phyloP scores from a whole-genome alignment of 768 basidiomycete genomes.

The Amanita pallidorosea region DNA sequence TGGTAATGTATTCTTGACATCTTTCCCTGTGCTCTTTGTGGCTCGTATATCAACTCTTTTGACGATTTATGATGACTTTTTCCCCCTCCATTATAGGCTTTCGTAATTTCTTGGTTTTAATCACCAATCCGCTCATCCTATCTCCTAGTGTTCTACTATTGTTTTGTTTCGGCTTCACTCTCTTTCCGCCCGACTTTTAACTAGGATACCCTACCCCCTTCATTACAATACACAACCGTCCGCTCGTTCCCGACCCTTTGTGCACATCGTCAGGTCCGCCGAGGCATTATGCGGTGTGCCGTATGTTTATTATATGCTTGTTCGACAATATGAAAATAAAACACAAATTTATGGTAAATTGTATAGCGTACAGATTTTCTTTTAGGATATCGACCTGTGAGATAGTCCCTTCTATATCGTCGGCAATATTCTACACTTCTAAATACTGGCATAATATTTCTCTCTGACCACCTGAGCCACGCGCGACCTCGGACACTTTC shows the following conservation, averaged over 20 bases:
- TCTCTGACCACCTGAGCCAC: slow-evolving; percentile 41
- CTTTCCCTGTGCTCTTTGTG: slow-evolving; percentile 5
- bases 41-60: slow-evolving; percentile 4
- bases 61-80: slow-evolving; percentile 6
- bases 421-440: not conserved
- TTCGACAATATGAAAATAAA: not conserved
- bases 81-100: not conserved
- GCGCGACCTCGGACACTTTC: slow-evolving; percentile 37
- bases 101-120: slow-evolving; percentile 4
- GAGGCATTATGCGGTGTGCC: not conserved
- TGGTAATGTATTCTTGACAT: slow-evolving; percentile 7
- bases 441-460: slow-evolving; percentile 20
- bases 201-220: slow-evolving; percentile 18
- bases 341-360: not conserved
- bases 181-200: slow-evolving; percentile 11
- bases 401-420: not conserved
- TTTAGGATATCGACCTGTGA: not conserved
- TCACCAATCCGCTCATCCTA: not conserved
- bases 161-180: slow-evolving; percentile 14
- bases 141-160: slow-evolving; percentile 3
- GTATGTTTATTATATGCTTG: slow-evolving; percentile 3
- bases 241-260: no score
- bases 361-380: not conserved
- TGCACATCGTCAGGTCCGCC: not conserved
- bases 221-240: slow-evolving; percentile 6